Base-by-base conservation (phyloP, 768 basidiomycete genomes). In the Artomyces pyxidatus region DNA sequence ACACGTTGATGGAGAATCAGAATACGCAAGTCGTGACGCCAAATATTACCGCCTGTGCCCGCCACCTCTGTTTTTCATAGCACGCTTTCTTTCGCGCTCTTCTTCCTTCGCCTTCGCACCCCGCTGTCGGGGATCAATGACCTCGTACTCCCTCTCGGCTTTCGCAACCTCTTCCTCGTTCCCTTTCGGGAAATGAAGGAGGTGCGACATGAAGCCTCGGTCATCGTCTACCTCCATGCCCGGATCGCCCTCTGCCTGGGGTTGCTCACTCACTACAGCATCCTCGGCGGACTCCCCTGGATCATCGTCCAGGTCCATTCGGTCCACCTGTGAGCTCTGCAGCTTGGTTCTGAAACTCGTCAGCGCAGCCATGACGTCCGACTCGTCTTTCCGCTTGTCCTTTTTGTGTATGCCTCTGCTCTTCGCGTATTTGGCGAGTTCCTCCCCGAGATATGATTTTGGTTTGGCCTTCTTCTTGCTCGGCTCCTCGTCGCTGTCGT, bases 81-180 rank as follows among this genome's bases (percentile, higher is more conserved):
- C 66, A 11, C 65, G 63, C 45, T 81, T 87, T 58, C 81, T 70
- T 51, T 86, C 85, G 56, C 72, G 71, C 57, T 88, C 88, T 60
- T 92, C 89, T 58, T 90, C 85, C 58, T 73, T 79, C 22, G 89
- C 89, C 42, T 77, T 68, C 21, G 85, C 86, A 38, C 82, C 74
- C 48, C 89, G 67, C 42, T 77, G 75, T 50, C 89, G 68, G 0
- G 89, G 88, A 61, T 92, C 89, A 61, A 92, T 92, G 23, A 92
- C 88, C 66, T 92, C 88, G 59, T 90, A 91, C 49, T 92, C 89
- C 46, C 86, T 67, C 62, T 89, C 84, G 1, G 86, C 89, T 62
- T 89, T 89, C 52, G 63, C 63, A 21, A 73, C 74, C 65, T 91
- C 88, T 58, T 88, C 88, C 21, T 71, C 73, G 55, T 88, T 79